These are phyloP conservation scores for Dothistroma pini DNA, from an alignment of 2,329 filamentous ascomycete species.

Conservation along the genomic window DNA sequence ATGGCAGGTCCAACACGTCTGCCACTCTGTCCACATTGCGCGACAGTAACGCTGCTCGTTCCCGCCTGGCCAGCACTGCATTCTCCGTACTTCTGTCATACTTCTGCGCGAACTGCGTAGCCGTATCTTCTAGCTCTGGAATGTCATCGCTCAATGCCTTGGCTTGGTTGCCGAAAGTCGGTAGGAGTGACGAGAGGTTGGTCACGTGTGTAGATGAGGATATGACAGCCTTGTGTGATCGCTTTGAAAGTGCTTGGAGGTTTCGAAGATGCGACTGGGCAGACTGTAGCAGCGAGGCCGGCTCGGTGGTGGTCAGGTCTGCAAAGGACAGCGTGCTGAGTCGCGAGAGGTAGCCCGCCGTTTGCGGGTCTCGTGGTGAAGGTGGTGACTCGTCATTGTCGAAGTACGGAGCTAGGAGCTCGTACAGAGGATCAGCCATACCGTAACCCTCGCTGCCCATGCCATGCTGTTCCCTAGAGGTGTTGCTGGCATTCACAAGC, in stretches of 20 bases:
- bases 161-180: constrained; percentile 62
- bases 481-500: background rate
- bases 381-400: constrained; percentile 41
- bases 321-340: constrained; percentile 73
- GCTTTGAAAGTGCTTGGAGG: constrained; percentile 82
- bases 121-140: constrained; percentile 73
- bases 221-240: constrained; percentile 81
- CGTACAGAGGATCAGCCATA: constrained; percentile 63
- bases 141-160: constrained; percentile 66
- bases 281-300: constrained; percentile 72
- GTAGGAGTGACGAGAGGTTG: constrained; percentile 69
- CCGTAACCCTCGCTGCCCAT: background rate
- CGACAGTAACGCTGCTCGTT: constrained; percentile 74
- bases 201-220: constrained; percentile 73
- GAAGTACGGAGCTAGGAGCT: constrained; percentile 64
- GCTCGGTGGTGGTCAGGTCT: constrained; percentile 70
- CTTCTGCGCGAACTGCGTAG: constrained; percentile 74
- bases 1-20: constrained; percentile 86
- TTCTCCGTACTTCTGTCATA: constrained; percentile 70
- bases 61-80: constrained; percentile 65
- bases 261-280: constrained; percentile 78
- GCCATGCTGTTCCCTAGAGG: background rate
- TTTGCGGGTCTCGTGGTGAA: constrained; percentile 49
- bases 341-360: constrained; percentile 69
- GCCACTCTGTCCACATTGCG: constrained; percentile 85